Conservation (phyloP, 495 filamentous ascomycete species). For the Aspergillus ostianus region DNA sequence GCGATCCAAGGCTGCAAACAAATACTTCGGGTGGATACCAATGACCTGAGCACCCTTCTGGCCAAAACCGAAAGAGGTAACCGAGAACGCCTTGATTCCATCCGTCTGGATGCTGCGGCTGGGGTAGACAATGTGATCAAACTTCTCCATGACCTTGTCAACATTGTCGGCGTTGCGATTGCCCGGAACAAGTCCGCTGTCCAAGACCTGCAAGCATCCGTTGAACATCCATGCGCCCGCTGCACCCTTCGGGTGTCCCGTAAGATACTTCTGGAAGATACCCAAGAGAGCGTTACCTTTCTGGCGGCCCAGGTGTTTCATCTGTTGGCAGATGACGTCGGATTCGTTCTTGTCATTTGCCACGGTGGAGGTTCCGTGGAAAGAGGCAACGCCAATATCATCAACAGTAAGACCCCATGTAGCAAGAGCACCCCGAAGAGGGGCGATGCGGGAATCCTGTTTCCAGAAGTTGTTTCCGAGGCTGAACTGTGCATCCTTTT, state of each 20-base stretch:
- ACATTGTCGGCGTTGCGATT: constrained; percentile 99
- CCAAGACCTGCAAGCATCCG: constrained; percentile 90
- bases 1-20: constrained; percentile 91
- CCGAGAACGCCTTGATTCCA: constrained; percentile 95
- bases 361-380: constrained; percentile 97
- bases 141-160: constrained; percentile 92
- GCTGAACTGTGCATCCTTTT: constrained; percentile 85
- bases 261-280: constrained; percentile 99
- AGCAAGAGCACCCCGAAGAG: constrained; percentile 88
- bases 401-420: constrained; percentile 98
- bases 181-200: constrained; percentile 88
- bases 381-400: constrained; percentile 90
- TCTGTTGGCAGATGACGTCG: constrained; percentile 93
- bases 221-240: constrained; percentile 99
- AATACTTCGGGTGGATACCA: constrained; percentile 93
- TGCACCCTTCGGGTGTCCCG: constrained; percentile 98
- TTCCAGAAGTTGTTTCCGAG: constrained; percentile 99
- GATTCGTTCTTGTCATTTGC: constrained; percentile 99
- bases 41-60: constrained; percentile 98
- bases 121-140: constrained; percentile 96
- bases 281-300: constrained; percentile 96
- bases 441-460: constrained; percentile 87
- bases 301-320: constrained; percentile 88
- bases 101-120: constrained; percentile 95
- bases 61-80: constrained; percentile 98